Base-by-base conservation (phyloP, 2,329 filamentous ascomycete genomes). In the Claviceps fusiformis region DNA sequence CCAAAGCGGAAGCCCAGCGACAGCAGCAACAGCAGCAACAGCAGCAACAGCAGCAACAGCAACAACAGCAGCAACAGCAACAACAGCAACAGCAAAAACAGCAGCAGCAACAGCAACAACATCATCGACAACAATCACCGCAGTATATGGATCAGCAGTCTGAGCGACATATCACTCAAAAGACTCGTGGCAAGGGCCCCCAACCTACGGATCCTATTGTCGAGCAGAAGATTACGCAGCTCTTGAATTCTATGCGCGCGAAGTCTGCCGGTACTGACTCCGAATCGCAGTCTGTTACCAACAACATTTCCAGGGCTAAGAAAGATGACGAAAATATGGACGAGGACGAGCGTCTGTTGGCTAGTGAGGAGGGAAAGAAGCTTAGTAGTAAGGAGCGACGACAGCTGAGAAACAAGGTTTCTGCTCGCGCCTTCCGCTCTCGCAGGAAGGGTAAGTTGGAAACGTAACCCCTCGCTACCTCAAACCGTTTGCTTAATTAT, bases 251-350 rank as follows among this genome's bases (percentile, higher is more conserved):
- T 54, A 95, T 97, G 85, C 84, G 91, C 62, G 82, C 89, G 61
- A 89, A 87, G 70, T 75, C 80, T 15, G 71, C 75, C 7, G 73
- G 77, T 5, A 70, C 74, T 17, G 78, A 81, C 15, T 71, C 74
- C 31, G 58, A 65, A 37, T 56, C 59, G 29, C 59, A 64, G 35
- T 75, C 80, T 51, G 75, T 79, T 31, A 69, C 84, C n/a, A 76
- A 82, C 55, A 85, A 89, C 67, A 80, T 89, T 62, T 77, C 85
- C 52, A 85, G 85, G 59, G 73, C 81, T 59, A 91, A 85, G 78
- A 97, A 97, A 78, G 90, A 96, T 48, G 91, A 97, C 64, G 91
- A 96, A 59, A 92, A 97, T 54, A 97, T 98, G 92, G 93, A 98
- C 63, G 92, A 96, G 70, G 93, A 97, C 64, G 93, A 97, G 77